Base-by-base conservation (phyloP, 768 basidiomycete genomes). In the Pholiota molesta region DNA sequence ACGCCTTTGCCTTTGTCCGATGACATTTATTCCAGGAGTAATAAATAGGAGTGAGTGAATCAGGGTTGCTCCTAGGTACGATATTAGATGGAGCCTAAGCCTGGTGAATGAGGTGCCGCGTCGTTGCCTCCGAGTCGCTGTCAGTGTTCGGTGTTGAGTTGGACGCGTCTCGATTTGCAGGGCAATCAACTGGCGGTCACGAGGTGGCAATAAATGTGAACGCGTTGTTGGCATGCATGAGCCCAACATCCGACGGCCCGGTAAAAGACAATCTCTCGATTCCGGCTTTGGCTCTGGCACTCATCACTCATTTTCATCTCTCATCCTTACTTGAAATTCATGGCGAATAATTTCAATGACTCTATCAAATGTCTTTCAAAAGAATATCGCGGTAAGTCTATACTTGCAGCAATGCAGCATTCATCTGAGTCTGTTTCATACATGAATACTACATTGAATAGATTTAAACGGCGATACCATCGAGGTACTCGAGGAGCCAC, bases 401-500 rank as follows among this genome's bases (percentile, higher is more conserved):
- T 37, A 37, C 35, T 37, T 37, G 35, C 11, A 3, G 11, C 14
- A 16, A 37, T 37, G 35, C 1, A 13, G 10, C 14, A 13, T 37
- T 37, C 14, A 37, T 37, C 14, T 14, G 13, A 37, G 14, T 37
- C 14, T 37, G 35, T 37, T 14, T 11, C 35, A 37, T 37, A 35
- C 9, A 35, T 10, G 13, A 35, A 17, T 60, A n/a, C n/a, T n/a
- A n/a, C n/a, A n/a, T n/a, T n/a, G n/a, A n/a, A n/a, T n/a, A 91
- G 89, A 86, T 61, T 71, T 88, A 69, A 91, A 91, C 66, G 87
- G 87, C 16, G 69, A 74, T 37, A 74, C 78, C 26, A 77, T 83
- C 57, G 79, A 83, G 42, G 73, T 80, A 17, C 72, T 90, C 8
- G 76, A 85, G 35, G 60, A 66, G 13, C 82, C 87, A 14, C 92